Evolutionary conservation across 768 basidiomycete species (phyloP), one percentile per base, ranked within the genome.

Genomic region (Galerina marginata): DNA sequence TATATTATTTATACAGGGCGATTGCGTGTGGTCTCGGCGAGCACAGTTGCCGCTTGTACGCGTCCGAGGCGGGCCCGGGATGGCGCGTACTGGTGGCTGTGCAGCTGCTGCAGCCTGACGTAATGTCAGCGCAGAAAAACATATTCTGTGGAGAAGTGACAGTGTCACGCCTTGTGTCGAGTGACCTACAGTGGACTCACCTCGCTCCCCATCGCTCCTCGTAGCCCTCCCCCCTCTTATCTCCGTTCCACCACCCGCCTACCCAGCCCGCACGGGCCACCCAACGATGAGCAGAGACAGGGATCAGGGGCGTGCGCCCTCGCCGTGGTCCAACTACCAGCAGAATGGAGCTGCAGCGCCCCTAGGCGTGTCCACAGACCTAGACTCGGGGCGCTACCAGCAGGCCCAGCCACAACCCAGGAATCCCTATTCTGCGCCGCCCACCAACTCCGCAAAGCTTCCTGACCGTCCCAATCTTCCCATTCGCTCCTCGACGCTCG

Each of bases 401-500:
- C 70, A 63, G 42, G 53, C 56, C 54, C 65, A 60, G 40, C 26
- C 51, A 9, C 69, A 69, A 55, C 33, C 11, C 15, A 62, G 70
- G 52, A 60, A 64, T 48, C 75, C 78, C 49, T 66, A 73, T 61
- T 75, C 78, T 60, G 72, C 77, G 9, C 74, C 79, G 26, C 72
- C 79, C 15, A 51, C 70, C 7, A 74, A 66, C 57, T 59, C 79
- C 51, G 55, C 77, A 51, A 77, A 80, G 36, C 65, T 79, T 16
- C 74, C 81, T 61, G 86, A 86, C 66, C 85, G 87, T 44, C 79
- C 85, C 33, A 67, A 78, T 67, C 68, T 83, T 46, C 88, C 88
- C 53, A 83, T 81, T 40, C 84, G 89, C 77, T 83, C 90, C 5
- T 87, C 89, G 56, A 91, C 90, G 11, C 69, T 86, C 57, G 79